phyloP scores from a whole-genome alignment of 805 yeast genomes.

The Sugiyamaella chiloensis region DNA sequence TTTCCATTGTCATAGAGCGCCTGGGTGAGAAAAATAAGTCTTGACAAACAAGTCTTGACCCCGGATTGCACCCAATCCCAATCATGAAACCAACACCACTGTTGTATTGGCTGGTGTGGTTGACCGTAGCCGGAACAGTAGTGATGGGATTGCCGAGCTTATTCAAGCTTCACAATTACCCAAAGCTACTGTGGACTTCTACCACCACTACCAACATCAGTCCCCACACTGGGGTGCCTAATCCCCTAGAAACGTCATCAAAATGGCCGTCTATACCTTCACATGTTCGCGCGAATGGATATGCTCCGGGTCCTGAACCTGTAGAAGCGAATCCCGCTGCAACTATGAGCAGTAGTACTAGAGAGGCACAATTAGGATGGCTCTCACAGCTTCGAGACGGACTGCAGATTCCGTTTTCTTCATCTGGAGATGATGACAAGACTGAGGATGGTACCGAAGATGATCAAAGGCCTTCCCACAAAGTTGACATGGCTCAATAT shows the following conservation, averaged over 20 bases:
- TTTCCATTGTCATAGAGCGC: too few relatives aligned
- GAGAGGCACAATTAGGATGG: constrained; percentile 3
- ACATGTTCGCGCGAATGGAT: constrained; percentile 11
- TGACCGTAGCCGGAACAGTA: neutral
- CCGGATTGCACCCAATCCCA: too few relatives aligned
- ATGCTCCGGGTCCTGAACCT: constrained; percentile 16
- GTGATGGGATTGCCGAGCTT: constrained; percentile 7
- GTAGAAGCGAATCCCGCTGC: constrained; percentile 16
- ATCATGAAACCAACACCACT: neutral
- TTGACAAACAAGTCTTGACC: too few relatives aligned
- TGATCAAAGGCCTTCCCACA: neutral
- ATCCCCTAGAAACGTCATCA: neutral
- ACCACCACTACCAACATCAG: too few relatives aligned
- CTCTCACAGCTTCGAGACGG: constrained; percentile 10
- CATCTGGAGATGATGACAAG: neutral
- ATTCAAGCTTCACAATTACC: constrained; percentile 6
- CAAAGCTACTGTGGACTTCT: neutral
- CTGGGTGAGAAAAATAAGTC: too few relatives aligned
- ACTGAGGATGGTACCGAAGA: neutral
- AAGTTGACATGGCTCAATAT: constrained; percentile 36
- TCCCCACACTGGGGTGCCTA: neutral
- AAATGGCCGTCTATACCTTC: neutral
- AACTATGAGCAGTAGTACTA: too few relatives aligned
- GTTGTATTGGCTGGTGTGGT: constrained; percentile 4
- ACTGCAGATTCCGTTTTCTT: constrained; percentile 18